Evolutionary conservation across 2,329 filamentous ascomycete genomes (phyloP).

Genomic region (Monosporascus sp.): DNA sequence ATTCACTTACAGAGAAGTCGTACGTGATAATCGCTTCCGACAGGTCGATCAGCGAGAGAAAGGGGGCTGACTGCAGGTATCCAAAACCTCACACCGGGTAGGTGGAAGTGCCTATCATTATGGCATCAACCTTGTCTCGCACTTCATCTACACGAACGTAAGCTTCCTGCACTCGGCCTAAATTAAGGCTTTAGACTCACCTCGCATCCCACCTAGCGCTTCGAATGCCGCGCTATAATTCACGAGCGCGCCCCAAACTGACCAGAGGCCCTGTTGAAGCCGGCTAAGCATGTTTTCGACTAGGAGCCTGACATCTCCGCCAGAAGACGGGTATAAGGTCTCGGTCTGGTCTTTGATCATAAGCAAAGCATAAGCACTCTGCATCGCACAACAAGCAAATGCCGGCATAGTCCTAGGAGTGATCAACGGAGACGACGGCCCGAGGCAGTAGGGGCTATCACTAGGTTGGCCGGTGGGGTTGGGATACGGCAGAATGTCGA

Average conservation of each 20-base stretch:
- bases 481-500: conserved; percentile 41
- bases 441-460: conserved; percentile 30
- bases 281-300: conserved; percentile 33
- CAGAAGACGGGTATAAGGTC: conserved; percentile 28
- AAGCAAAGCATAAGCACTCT: conserved; percentile 38
- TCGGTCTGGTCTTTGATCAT: conserved; percentile 38
- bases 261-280: conserved; percentile 36
- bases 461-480: conserved; percentile 31
- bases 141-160: conserved; percentile 21
- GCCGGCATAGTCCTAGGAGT: conserved; percentile 41
- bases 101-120: background rate
- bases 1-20: too few relatives aligned
- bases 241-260: conserved; percentile 35
- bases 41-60: too few relatives aligned
- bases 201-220: conserved; percentile 40
- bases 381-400: conserved; percentile 42
- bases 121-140: conserved; percentile 22
- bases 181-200: conserved; percentile 18
- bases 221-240: conserved; percentile 41
- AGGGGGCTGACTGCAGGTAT: too few relatives aligned
- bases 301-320: conserved; percentile 16
- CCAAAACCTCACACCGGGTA: background rate
- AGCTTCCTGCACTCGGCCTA: conserved; percentile 3
- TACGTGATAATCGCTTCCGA: too few relatives aligned
- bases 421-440: conserved; percentile 30